These are phyloP conservation scores for Ascochyta pisi DNA, from an alignment of 2,329 filamentous ascomycete species.

Conservation along the genomic window DNA sequence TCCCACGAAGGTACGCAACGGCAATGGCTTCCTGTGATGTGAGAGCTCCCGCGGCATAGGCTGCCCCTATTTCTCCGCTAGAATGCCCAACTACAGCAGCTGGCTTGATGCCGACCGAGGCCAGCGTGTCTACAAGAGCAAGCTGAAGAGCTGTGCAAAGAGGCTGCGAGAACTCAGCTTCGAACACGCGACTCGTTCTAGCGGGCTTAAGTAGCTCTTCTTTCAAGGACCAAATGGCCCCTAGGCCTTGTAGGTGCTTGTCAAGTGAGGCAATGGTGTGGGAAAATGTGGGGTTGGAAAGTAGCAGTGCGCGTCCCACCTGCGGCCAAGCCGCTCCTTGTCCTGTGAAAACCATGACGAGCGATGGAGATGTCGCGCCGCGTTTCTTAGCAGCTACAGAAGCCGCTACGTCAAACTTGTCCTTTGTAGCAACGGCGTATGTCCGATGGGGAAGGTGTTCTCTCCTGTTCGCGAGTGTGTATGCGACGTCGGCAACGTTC, in stretches of 20 bases:
- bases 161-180: conserved; percentile 31
- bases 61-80: conserved; percentile 52
- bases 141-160: conserved; percentile 34
- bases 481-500: conserved; percentile 14
- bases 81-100: conserved; percentile 47
- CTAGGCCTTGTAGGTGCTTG: conserved; percentile 1
- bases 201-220: conserved; percentile 18
- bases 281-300: conserved; percentile 1
- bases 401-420: background rate
- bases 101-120: conserved; percentile 17
- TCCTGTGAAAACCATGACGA: conserved; percentile 40
- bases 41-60: conserved; percentile 43
- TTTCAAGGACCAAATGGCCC: conserved; percentile 18
- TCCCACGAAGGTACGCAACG: conserved; percentile 8
- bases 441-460: conserved; percentile 5
- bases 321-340: conserved; percentile 43
- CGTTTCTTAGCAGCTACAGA: background rate
- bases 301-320: background rate
- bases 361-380: background rate
- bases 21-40: conserved; percentile 11
- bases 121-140: conserved; percentile 21
- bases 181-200: conserved; percentile 14
- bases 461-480: conserved; percentile 17
- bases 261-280: conserved; percentile 11
- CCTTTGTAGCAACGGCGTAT: conserved; percentile 11